Conservation (phyloP, 2,329 filamentous ascomycete genomes). For the Uncinocarpus reesii region DNA sequence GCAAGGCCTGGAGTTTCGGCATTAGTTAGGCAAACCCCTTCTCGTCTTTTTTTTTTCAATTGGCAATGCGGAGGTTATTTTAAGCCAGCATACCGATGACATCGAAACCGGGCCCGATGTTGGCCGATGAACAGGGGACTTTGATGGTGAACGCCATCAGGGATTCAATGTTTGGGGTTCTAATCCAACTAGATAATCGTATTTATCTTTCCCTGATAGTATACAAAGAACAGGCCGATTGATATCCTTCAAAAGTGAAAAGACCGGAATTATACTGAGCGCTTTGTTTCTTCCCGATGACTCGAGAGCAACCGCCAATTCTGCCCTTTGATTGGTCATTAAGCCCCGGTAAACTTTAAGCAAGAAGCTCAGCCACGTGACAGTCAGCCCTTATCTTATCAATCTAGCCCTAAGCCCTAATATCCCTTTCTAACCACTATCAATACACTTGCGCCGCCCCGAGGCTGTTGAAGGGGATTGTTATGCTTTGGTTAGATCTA, state of each 20-base stretch:
- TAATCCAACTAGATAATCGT: neutral
- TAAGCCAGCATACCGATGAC: slow-evolving; percentile 53
- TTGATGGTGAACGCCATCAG: slow-evolving; percentile 51
- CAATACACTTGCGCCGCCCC: too few species aligned
- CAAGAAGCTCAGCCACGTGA: neutral
- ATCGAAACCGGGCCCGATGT: slow-evolving; percentile 96
- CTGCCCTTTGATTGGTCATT: slow-evolving; percentile 1
- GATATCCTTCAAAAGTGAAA: neutral
- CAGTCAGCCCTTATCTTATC: slow-evolving; percentile 5
- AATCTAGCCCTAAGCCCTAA: too few species aligned
- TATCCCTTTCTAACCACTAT: too few species aligned
- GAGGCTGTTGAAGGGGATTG: neutral
- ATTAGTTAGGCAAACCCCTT: neutral
- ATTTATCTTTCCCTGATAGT: neutral
- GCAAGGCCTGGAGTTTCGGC: slow-evolving; percentile 54
- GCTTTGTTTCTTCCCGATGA: too few species aligned
- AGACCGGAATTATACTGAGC: neutral
- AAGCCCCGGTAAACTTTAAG: neutral
- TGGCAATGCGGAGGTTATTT: neutral
- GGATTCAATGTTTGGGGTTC: slow-evolving; percentile 11
- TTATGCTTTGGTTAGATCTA: neutral
- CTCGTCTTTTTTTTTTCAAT: neutral
- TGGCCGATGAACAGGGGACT: slow-evolving; percentile 89
- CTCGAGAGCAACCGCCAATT: neutral
- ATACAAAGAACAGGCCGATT: neutral